phyloP scores from a whole-genome alignment of 1,139 yeast genomes.

The Zhuliangozyma blackwelliae region DNA sequence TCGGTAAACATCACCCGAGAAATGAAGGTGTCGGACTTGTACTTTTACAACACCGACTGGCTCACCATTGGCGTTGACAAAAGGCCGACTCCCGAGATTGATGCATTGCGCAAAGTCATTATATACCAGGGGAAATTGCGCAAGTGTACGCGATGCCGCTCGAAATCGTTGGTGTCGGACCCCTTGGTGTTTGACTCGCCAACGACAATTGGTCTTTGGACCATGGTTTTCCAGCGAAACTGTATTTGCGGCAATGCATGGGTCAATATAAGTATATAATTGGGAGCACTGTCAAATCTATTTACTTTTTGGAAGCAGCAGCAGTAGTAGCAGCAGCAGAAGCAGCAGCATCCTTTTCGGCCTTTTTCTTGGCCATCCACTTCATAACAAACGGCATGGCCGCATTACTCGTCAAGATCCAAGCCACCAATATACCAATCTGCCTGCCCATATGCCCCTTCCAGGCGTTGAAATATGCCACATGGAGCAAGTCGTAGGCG shows the following conservation, averaged over 20 bases:
- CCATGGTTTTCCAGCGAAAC: conserved; percentile 67
- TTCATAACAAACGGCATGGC: conserved; percentile 38
- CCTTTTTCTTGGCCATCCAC: conserved; percentile 15
- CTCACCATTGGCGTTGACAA: conserved; percentile 42
- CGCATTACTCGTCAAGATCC: conserved; percentile 40
- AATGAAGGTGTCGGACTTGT: conserved; percentile 46
- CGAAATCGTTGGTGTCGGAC: conserved; percentile 50
- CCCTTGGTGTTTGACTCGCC: conserved; percentile 38
- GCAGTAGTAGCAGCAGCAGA: conserved; percentile 2
- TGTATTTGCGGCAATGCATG: conserved; percentile 83
- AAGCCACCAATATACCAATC: conserved; percentile 43
- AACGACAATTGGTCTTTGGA: conserved; percentile 52
- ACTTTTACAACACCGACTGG: conserved; percentile 72
- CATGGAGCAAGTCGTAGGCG: conserved; percentile 43
- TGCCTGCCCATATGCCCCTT: conserved; percentile 44
- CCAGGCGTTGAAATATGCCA: conserved; percentile 41
- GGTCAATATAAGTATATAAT: conserved; percentile 30
- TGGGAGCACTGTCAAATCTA: background rate
- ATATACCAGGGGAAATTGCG: conserved; percentile 28
- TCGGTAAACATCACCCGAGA: conserved; percentile 33
- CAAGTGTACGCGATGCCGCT: conserved; percentile 66
- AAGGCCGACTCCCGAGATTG: conserved; percentile 16
- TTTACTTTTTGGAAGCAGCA: conserved; percentile 1
- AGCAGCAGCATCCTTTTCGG: conserved; percentile 11
- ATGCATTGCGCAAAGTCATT: conserved; percentile 43